Base-by-base conservation (phyloP, 75 land plant species). In the Selaginella tamariscina region DNA sequence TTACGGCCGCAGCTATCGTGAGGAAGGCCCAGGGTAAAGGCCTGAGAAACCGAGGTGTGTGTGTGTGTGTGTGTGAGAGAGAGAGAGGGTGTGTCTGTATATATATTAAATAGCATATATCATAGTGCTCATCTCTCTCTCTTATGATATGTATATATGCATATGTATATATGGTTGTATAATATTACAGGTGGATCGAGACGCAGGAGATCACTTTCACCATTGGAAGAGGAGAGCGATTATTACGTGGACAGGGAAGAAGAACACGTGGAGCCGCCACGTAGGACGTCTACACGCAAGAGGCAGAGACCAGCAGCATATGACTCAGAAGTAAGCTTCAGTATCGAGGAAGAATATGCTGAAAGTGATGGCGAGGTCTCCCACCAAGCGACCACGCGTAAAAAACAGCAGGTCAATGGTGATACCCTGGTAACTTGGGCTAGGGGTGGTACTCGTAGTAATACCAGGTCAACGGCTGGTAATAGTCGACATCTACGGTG, bases 401-500 rank as follows among this genome's bases (percentile, higher is more conserved):
- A 70, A 11, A 62, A 27, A 70, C 23, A 70, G 31, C 65, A 31
- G 32, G 39, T 27, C 2, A 32, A 65, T 49, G 68, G 67, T 24
- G 76, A 56, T 29, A 56, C 65, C 15, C 32, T 74, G 64, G 57
- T 56, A 64, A 74, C 74, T 9, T 90, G 96, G 96, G 96, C 93
- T 1, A 81, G 73, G 69, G 79, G 70, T 30, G 88, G 96, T 15
- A 72, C 82, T 8, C 75, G 91, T n/a, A 85, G 86, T 70, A 78
- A 88, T 65, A 85, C 79, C 30, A 74, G 96, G 55, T 77, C 82
- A 55, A 72, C 75, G 9, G 73, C 54, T 74, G 78, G 83, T 5
- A 82, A 74, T 62, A 67, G 74, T 76, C 55, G 49, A 15, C 49
- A 39, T 15, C 49, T 39, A 15, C 49, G 77, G 31, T 77, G 68